Base-by-base conservation (phyloP, 106 monocot species). In the Agapanthus africanus region DNA sequence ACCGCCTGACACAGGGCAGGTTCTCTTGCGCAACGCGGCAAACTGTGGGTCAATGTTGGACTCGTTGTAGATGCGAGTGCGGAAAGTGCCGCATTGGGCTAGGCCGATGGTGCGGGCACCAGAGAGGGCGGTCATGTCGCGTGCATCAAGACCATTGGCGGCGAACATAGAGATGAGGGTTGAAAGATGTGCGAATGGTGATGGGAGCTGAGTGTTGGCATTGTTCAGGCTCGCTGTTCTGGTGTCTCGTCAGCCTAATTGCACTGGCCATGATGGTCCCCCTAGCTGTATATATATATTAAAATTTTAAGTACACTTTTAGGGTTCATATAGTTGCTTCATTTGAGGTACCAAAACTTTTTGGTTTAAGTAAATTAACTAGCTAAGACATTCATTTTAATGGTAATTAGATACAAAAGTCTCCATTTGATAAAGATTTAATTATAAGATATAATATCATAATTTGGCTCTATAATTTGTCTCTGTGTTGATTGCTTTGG, bases 31-130 rank as follows among this genome's bases (percentile, higher is more conserved):
- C 18, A 38, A 19, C 4, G 25, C 0, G 0, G 77, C 50, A 49
- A 77, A 77, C 21, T 34, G 36, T 16, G 70, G 39, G 50, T 64
- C 37, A 35, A 77, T 65, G 51, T 77, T 70, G 70, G 38, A 44
- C 25, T 77, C 77, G 52, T 77, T 70, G 46, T 65, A 63, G 56
- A 76, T 67, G 70, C 42, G 80, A 52, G 8, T 10, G 30, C 63
- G 49, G 54, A 80, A 74, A 63, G 8, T 22, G 0, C 0, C 1
- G 72, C 80, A 81, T 18, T 59, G 71, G 1, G 71, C 66, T n/a
- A 66, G 71, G 59, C 80, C 80, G 27, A 81, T 76, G 52, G 76
- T 76, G 80, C 76, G 80, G 10, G 71, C 76, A 16, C 80, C 80
- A 26, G 80, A 81, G 27, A 76, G 80, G 18, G 65, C 75, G 40